phyloP scores from a whole-genome alignment of 2,329 filamentous ascomycete genomes.

The Podosphaera xanthii region DNA sequence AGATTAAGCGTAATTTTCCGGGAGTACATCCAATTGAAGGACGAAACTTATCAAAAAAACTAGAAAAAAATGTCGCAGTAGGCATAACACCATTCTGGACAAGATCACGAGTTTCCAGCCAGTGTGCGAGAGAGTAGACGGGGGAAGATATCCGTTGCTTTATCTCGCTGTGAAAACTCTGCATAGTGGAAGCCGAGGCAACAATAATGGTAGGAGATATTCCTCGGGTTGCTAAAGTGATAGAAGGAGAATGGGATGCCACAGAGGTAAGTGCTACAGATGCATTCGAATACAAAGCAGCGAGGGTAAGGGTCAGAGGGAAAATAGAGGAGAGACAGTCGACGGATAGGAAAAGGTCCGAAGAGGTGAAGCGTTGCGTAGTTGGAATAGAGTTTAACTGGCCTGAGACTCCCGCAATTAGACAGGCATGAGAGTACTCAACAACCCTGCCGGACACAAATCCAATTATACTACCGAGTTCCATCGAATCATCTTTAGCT shows the following conservation, averaged over 20 bases:
- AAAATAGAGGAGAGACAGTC: constrained; percentile 63
- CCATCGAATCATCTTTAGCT: constrained; percentile 28
- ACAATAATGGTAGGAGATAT: constrained; percentile 67
- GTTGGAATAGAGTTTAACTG: constrained; percentile 56
- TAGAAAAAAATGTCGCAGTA: constrained; percentile 35
- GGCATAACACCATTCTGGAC: constrained; percentile 53
- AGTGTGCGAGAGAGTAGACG: constrained; percentile 45
- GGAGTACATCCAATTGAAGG: constrained; percentile 36
- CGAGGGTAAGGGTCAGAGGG: constrained; percentile 56
- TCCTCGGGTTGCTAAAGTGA: constrained; percentile 48
- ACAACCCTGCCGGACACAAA: constrained; percentile 50
- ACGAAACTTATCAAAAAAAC: constrained; percentile 34
- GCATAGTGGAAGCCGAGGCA: constrained; percentile 49
- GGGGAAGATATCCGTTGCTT: constrained; percentile 34
- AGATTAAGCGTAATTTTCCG: constrained; percentile 60
- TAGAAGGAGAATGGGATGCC: constrained; percentile 46
- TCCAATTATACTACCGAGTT: constrained; percentile 33
- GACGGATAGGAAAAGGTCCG: constrained; percentile 67
- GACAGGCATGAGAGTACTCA: constrained; percentile 58
- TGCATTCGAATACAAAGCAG: constrained; percentile 63
- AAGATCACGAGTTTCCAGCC: constrained; percentile 46
- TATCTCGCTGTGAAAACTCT: constrained; percentile 41
- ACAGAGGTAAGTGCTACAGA: constrained; percentile 80
- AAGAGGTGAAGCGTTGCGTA: constrained; percentile 45
- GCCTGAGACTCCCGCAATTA: constrained; percentile 68